A percentile compares a stretch with the other conserved stretches of the same genome.
phyloP scores from a whole-genome alignment of 2,329 filamentous ascomycete genomes.

The Pleoardoris graminearum region DNA sequence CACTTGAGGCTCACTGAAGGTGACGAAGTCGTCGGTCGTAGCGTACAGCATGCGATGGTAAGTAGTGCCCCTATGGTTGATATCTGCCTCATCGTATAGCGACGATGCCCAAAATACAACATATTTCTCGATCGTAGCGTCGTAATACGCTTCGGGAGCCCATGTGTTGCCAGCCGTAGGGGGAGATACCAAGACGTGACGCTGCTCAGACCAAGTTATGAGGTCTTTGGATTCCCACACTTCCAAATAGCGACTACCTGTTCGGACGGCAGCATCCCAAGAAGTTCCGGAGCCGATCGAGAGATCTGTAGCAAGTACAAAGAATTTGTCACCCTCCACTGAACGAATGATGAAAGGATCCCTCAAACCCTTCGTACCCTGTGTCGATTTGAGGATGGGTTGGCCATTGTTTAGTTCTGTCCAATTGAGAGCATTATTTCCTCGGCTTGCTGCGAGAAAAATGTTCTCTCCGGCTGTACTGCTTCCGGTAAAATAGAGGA shows the following conservation, averaged over 20 bases:
- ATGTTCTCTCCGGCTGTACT: slow-evolving; percentile 55
- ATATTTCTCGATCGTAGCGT: slow-evolving; percentile 49
- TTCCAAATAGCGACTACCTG: slow-evolving; percentile 56
- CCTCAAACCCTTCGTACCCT: slow-evolving; percentile 55
- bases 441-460: slow-evolving; percentile 56
- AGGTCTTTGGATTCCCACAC: slow-evolving; percentile 59
- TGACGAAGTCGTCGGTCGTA: slow-evolving; percentile 56
- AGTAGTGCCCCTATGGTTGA: slow-evolving; percentile 47
- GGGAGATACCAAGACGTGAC: slow-evolving; percentile 56
- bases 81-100: slow-evolving; percentile 50
- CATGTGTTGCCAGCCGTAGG: slow-evolving; percentile 58
- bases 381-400: slow-evolving; percentile 51
- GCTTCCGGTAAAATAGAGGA: slow-evolving; percentile 57
- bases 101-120: slow-evolving; percentile 54
- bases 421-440: slow-evolving; percentile 59
- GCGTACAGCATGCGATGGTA: slow-evolving; percentile 60
- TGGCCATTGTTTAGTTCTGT: slow-evolving; percentile 54
- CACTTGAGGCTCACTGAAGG: slow-evolving; percentile 52
- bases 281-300: slow-evolving; percentile 60
- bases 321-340: slow-evolving; percentile 56
- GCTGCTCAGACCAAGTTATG: slow-evolving; percentile 56
- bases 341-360: slow-evolving; percentile 60
- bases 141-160: slow-evolving; percentile 59
- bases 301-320: slow-evolving; percentile 57
- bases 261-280: slow-evolving; percentile 54